Evolutionary conservation across 2,329 filamentous ascomycete genomes (phyloP).

Genomic region (Magnaporthiopsis poae): DNA sequence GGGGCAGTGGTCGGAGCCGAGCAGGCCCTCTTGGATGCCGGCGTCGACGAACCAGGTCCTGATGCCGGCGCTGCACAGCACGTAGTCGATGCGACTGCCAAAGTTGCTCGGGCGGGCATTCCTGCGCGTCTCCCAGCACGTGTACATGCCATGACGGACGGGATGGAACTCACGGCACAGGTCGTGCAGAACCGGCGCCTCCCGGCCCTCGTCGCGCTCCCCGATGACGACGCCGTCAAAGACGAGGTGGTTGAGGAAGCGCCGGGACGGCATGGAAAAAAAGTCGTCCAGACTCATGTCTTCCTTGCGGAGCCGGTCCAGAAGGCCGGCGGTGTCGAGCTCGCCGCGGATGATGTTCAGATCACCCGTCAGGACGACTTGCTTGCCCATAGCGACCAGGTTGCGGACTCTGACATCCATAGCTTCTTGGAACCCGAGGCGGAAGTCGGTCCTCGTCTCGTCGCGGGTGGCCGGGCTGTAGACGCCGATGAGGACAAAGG

Average conservation of each 20-base stretch:
- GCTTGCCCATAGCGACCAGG: slow-evolving; percentile 67
- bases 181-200: slow-evolving; percentile 64
- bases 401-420: slow-evolving; percentile 80
- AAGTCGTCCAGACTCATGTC: slow-evolving; percentile 61
- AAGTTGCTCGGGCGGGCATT: slow-evolving; percentile 95
- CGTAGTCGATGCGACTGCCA: slow-evolving; percentile 85
- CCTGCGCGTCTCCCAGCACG: slow-evolving; percentile 89
- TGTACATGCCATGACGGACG: slow-evolving; percentile 79
- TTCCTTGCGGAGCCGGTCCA: slow-evolving; percentile 62
- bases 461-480: slow-evolving; percentile 88
- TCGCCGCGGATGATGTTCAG: slow-evolving; percentile 66
- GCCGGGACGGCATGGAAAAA: slow-evolving; percentile 59
- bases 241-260: slow-evolving; percentile 78
- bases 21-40: slow-evolving; percentile 84
- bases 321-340: slow-evolving; percentile 66
- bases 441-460: slow-evolving; percentile 72
- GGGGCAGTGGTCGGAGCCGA: slow-evolving; percentile 94
- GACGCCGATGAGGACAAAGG: slow-evolving; percentile 84
- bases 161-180: slow-evolving; percentile 74
- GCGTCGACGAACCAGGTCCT: slow-evolving; percentile 69
- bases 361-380: slow-evolving; percentile 77
- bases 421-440: slow-evolving; percentile 66
- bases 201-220: slow-evolving; percentile 57
- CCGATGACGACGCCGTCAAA: slow-evolving; percentile 54
- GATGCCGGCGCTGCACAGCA: slow-evolving; percentile 72